Conservation (phyloP, 75 land plant genomes). For the Isoetes taiwanensis region DNA sequence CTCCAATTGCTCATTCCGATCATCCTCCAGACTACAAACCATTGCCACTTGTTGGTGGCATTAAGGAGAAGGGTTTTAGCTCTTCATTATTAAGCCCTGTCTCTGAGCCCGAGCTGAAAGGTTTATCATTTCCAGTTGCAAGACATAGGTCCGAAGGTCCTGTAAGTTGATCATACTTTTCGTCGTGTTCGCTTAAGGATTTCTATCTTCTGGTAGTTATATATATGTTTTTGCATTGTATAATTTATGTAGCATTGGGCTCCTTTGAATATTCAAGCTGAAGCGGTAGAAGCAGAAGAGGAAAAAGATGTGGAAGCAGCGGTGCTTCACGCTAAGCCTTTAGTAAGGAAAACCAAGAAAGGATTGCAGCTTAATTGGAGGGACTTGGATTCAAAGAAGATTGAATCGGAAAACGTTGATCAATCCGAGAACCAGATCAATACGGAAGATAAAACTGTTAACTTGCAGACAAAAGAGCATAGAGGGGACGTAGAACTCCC, state of each 20-base stretch:
- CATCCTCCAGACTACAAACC: slow-evolving; percentile 11
- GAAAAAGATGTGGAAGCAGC: slow-evolving; percentile 20
- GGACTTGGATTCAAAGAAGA: slow-evolving; percentile 27
- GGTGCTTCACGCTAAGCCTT: slow-evolving; percentile 43
- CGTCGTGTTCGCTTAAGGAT: neutral
- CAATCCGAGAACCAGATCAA: too few species aligned
- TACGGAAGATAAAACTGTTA: too few species aligned
- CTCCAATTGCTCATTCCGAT: too few species aligned
- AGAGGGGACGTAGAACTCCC: too few species aligned
- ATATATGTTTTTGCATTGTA: neutral
- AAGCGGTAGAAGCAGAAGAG: slow-evolving; percentile 19
- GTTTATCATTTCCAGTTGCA: slow-evolving; percentile 75
- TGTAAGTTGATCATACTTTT: slow-evolving; percentile 29
- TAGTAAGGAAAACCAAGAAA: slow-evolving; percentile 43
- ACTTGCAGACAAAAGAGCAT: too few species aligned
- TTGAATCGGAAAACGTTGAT: too few species aligned
- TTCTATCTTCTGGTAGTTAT: neutral
- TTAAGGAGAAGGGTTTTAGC: slow-evolving; percentile 54
- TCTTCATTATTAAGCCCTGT: neutral
- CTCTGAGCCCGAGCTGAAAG: slow-evolving; percentile 41
- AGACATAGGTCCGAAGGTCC: slow-evolving; percentile 95
- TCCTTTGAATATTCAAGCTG: slow-evolving; percentile 17
- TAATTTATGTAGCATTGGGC: slow-evolving; percentile 51
- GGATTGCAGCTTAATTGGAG: slow-evolving; percentile 39
- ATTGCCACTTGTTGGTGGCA: slow-evolving; percentile 26